phyloP scores from a whole-genome alignment of 257 asterid genomes.

The Primulina eburnea region DNA sequence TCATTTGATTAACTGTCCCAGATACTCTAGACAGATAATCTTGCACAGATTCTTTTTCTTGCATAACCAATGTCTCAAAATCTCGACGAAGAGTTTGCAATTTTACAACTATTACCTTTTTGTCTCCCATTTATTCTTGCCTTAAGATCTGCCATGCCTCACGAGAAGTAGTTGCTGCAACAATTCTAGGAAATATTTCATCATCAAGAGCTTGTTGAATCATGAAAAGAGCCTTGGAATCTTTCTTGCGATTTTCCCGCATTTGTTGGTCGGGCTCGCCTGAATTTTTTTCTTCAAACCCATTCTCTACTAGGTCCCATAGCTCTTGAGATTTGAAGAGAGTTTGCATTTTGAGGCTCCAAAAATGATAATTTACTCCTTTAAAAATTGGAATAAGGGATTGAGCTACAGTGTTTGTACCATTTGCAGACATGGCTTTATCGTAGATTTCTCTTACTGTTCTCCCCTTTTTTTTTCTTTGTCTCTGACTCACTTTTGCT shows the following conservation, averaged over 20 bases:
- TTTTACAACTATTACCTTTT: not conserved
- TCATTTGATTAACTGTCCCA: not conserved
- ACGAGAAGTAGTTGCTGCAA: not conserved
- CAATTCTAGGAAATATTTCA: not conserved
- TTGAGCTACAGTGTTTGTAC: not conserved
- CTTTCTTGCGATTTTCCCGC: not conserved
- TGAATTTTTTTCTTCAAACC: not conserved
- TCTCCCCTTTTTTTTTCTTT: too few species aligned
- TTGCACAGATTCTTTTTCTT: conserved; percentile 1
- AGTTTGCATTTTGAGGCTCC: conserved; percentile 4
- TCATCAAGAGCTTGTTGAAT: conserved; percentile 9
- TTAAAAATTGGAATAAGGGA: conserved; percentile 1
- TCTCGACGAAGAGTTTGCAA: not conserved
- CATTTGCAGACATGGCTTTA: too few species aligned
- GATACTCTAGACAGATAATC: not conserved
- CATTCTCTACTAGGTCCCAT: not conserved
- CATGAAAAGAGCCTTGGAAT: not conserved
- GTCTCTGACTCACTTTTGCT: too few species aligned
- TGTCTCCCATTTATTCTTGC: not conserved
- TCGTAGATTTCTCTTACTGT: too few species aligned
- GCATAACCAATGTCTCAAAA: not conserved
- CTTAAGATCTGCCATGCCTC: not conserved
- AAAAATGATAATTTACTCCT: not conserved
- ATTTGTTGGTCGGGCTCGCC: not conserved
- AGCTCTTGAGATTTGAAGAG: not conserved